Base-by-base conservation (phyloP, 2,329 filamentous ascomycete genomes). In the Sarocladium kiliense region DNA sequence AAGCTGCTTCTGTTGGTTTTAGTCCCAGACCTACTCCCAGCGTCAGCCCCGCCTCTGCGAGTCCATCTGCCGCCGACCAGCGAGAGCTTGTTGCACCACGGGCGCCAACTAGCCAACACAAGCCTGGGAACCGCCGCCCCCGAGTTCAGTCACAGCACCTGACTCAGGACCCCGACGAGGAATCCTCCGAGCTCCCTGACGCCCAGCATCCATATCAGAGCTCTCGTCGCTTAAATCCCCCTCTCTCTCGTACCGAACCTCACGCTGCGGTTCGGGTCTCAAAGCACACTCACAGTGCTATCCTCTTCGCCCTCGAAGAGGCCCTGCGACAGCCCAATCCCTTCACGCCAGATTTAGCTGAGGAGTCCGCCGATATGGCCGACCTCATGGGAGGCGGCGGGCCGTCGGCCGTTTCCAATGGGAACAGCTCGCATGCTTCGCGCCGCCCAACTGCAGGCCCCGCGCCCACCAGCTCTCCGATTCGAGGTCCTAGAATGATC, bases 321-420 rank as follows among this genome's bases (percentile, higher is more conserved):
- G 91, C 90, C 36, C 80, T 97, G 62, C 87, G 92, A 62, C 82
- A 87, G 47, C 91, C 93, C 2, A 82, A 91, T 61, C 77, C 84
- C 50, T 95, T 97, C 72, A 95, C 91, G 9, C 81, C 88, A 23
- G 91, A 96, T 71, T 75, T 86, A 62, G 80, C 86, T 58, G 94
- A 99, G 78, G 89, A 96, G 76, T 88, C 89, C 80, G 89, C 92
- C 63, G 83, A 84, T 65, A 97, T 99, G 92, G 88, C 92, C 63
- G 92, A 96, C 70, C 78, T 96, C 63, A 71, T 77, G 59, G 69
- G 70, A 57, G 79, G 83, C 66, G 81, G 84, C 66, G 77, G 77
- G 64, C 74, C 77, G 60, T 76, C 79, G 63, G 72, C 75, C 62
- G 70, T 74, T 60, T 77, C 80, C 60, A 81, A 81, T 66, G 81